phyloP scores from a whole-genome alignment of 2,329 filamentous ascomycete species.

The Aspergillus quadricinctus region DNA sequence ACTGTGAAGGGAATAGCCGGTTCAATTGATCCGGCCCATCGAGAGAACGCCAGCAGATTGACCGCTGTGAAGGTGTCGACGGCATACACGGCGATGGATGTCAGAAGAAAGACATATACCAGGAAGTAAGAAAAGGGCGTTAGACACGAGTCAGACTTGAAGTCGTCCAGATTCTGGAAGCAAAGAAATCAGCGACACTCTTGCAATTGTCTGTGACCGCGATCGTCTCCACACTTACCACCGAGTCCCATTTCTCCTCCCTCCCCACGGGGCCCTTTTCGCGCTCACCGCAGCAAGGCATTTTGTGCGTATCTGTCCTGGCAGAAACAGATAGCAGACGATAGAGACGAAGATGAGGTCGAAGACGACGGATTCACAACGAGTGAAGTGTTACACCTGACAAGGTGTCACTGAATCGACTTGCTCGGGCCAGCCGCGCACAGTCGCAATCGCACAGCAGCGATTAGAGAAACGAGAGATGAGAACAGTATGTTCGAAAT shows the following conservation, averaged over 20 bases:
- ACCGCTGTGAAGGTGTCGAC: slow-evolving; percentile 92
- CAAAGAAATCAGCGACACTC: slow-evolving; percentile 1
- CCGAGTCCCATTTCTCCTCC: slow-evolving; percentile 93
- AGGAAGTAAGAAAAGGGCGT: slow-evolving; percentile 76
- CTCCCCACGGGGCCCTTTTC: slow-evolving; percentile 64
- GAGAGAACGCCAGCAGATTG: slow-evolving; percentile 82
- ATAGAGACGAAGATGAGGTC: not conserved
- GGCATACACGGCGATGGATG: slow-evolving; percentile 79
- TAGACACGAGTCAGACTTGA: slow-evolving; percentile 75
- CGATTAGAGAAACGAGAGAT: not conserved
- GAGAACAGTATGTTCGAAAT: not conserved
- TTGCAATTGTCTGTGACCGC: not conserved
- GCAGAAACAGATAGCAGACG: slow-evolving; percentile 16
- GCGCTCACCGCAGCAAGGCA: slow-evolving; percentile 62
- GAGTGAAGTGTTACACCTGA: not conserved
- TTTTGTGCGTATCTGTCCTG: slow-evolving; percentile 40
- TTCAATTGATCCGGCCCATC: slow-evolving; percentile 79
- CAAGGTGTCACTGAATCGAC: slow-evolving; percentile 9
- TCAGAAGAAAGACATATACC: slow-evolving; percentile 72
- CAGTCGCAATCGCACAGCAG: slow-evolving; percentile 18
- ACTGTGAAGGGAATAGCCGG: slow-evolving; percentile 72
- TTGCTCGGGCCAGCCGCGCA: slow-evolving; percentile 34
- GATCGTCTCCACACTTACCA: slow-evolving; percentile 52
- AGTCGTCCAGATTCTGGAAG: slow-evolving; percentile 61
- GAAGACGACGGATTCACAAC: not conserved